Evolutionary conservation across 805 yeast species (phyloP), one percentile per base, ranked within the genome.

Genomic region (Yueomyces sinensis): DNA sequence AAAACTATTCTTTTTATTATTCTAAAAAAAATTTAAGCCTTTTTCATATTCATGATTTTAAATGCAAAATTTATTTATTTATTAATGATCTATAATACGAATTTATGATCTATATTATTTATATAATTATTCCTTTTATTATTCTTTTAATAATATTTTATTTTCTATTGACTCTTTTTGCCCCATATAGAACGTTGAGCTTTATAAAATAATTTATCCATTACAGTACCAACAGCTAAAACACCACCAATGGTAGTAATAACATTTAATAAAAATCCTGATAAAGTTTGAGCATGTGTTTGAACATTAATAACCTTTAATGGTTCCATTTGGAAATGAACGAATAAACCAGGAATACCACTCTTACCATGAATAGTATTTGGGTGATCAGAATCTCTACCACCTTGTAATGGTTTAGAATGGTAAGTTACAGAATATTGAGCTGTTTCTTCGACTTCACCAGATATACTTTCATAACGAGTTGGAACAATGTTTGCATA

Each of bases 241-340:
- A 91, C 87, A 32, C 97, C 97, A n/a, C 96, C 97, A 32, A 89
- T 69, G 9, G 93, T 83, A 36, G 95, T 80, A 44, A 91, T 74
- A 28, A 83, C 83, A 29, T 89, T 84, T 39, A 86, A 63, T 18
- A 84, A 49, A 49, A 87, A 86, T 2, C 84, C 82, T 22, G 89
- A 79, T 76, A 89, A 81, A 1, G 89, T 68, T 53, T 76, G 79
- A 18, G 54, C 52, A 38, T 64, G 67, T 31, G 61, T 76, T 58
- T 91, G 93, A 37, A 73, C 68, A 61, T 89, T 83, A 49, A 87
- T 82, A 33, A 91, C 86, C 53, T 86, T 84, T 65, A 91, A 66
- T 13, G 97, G 95, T 37, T 93, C 78, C 56, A 89, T 86, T 48
- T 91, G 97, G 59, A 91, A 84, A 47, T 76, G 65, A 62, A 91